phyloP scores from a whole-genome alignment of 1,139 yeast species.

The Pichia sp. region DNA sequence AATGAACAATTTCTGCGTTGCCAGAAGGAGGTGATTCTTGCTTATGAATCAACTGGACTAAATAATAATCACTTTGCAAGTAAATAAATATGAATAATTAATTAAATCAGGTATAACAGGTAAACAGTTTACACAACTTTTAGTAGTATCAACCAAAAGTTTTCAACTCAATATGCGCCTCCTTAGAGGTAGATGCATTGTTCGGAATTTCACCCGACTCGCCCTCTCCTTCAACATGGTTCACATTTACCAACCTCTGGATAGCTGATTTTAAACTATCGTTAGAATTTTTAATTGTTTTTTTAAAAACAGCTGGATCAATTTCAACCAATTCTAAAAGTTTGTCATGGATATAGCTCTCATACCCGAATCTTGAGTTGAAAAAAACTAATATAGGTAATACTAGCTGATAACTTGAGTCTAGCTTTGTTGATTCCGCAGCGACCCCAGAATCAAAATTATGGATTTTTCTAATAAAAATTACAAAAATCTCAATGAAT shows the following conservation, averaged over 20 bases:
- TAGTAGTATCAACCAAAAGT: slow-evolving; percentile 23
- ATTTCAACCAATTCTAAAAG: slow-evolving; percentile 48
- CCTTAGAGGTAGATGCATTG: not conserved
- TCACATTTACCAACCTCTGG: slow-evolving; percentile 34
- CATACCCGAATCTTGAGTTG: slow-evolving; percentile 30
- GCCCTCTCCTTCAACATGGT: not conserved
- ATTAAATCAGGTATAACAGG: slow-evolving; percentile 1
- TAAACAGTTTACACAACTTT: not conserved
- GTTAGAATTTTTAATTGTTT: slow-evolving; percentile 21
- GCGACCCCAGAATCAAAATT: not conserved
- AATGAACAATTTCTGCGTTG: slow-evolving; percentile 18
- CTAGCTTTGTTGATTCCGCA: slow-evolving; percentile 26
- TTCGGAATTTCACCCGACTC: not conserved
- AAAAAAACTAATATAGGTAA: slow-evolving; percentile 50
- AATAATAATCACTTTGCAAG: not conserved
- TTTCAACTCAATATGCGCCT: slow-evolving; percentile 28
- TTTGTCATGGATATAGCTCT: slow-evolving; percentile 46
- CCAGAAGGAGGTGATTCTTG: slow-evolving; percentile 10
- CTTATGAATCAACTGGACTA: not conserved
- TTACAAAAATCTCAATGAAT: slow-evolving; percentile 51
- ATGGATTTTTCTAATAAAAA: slow-evolving; percentile 34
- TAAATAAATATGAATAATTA: not conserved
- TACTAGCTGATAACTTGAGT: slow-evolving; percentile 40
- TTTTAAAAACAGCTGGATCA: slow-evolving; percentile 52
- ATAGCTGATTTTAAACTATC: slow-evolving; percentile 39